Percentiles rank a stretch among this genome's conserved stretches.
Conservation (phyloP, 176 grass and related monocot genomes). For the Cenchrus purpureus region DNA sequence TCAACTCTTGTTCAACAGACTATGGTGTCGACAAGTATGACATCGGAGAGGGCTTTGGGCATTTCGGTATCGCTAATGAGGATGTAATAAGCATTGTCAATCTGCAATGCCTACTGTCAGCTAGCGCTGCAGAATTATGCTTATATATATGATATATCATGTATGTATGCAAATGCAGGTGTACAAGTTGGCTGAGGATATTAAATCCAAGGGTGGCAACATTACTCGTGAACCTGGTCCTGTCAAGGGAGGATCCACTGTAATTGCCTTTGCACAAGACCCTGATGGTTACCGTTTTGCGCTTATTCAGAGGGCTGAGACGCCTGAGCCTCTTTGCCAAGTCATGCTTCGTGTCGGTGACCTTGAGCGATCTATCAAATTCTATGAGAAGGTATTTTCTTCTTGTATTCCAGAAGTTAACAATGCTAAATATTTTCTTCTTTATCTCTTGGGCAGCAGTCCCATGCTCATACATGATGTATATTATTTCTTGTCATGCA, state of each 20-base stretch:
- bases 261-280: too few species aligned
- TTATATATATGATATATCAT: not conserved
- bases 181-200: too few species aligned
- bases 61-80: conserved; percentile 86
- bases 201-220: too few species aligned
- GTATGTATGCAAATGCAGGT: conserved; percentile 15
- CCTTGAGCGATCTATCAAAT: too few species aligned
- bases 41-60: conserved; percentile 88
- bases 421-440: conserved; percentile 16
- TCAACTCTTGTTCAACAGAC: conserved; percentile 50
- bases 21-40: conserved; percentile 93
- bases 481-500: conserved; percentile 40
- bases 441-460: not conserved
- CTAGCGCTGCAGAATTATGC: not conserved
- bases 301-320: too few species aligned
- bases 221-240: too few species aligned
- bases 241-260: too few species aligned
- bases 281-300: too few species aligned
- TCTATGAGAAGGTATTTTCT: conserved; percentile 82
- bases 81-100: conserved; percentile 56
- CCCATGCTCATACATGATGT: not conserved
- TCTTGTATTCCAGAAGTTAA: not conserved
- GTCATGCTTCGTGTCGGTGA: too few species aligned
- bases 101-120: conserved; percentile 2
- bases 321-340: too few species aligned